These are phyloP conservation scores for Sphagnum magellanicum DNA, from an alignment of 228 moss, liverwort and hornwort species.

Conservation along the genomic window DNA sequence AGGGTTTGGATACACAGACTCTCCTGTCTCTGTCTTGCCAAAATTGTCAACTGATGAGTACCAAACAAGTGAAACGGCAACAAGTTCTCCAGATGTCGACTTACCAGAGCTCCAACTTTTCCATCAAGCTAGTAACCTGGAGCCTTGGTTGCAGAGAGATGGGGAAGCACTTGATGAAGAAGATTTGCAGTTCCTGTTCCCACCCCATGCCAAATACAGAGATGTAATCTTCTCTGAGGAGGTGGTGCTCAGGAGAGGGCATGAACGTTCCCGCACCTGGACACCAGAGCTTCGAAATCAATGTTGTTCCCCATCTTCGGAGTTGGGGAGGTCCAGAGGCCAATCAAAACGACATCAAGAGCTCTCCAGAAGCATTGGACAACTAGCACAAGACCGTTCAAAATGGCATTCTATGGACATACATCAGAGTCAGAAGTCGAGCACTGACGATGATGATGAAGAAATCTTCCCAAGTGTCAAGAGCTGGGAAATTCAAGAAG, in stretches of 20 bases:
- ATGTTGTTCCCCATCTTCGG: too few species aligned
- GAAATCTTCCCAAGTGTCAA: conserved; percentile 43
- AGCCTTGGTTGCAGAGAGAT: conserved; percentile 28
- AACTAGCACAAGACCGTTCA: neutral
- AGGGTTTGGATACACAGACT: neutral
- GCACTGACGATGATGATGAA: conserved; percentile 29
- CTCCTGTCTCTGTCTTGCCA: conserved; percentile 20
- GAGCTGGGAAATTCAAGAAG: conserved; percentile 53
- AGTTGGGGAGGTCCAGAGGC: neutral
- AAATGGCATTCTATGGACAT: neutral
- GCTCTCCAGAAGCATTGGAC: conserved; percentile 5
- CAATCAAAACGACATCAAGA: neutral
- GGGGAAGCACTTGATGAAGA: conserved; percentile 32
- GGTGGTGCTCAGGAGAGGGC: neutral
- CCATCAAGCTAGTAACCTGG: conserved; percentile 28
- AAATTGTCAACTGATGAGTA: neutral
- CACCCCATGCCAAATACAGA: conserved; percentile 13
- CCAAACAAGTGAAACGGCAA: neutral
- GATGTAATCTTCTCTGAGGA: neutral
- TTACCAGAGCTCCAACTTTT: conserved; percentile 23
- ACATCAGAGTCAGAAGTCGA: too few species aligned
- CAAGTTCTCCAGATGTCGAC: neutral
- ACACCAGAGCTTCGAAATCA: too few species aligned
- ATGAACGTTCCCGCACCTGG: too few species aligned
- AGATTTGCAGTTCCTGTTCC: conserved; percentile 39